A percentile compares a stretch with the other conserved stretches of the same genome.
Conservation (phyloP, 352 stramenopile species). For the Aphanomyces cochlioides region DNA sequence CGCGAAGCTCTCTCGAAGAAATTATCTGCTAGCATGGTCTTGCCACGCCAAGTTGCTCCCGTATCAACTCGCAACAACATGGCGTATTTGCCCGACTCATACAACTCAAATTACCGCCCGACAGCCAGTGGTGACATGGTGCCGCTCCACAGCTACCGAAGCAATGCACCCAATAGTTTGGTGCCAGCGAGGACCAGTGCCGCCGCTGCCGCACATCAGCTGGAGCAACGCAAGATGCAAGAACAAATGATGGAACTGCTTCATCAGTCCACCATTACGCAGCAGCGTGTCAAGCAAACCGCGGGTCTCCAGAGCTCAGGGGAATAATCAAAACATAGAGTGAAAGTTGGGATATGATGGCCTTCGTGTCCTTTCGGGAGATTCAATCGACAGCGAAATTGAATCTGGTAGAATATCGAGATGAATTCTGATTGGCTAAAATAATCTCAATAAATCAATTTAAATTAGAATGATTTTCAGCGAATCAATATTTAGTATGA, state of each 20-base stretch:
- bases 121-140: conserved; percentile 45
- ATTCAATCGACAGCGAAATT: background rate
- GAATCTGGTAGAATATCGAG: background rate
- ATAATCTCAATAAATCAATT: background rate
- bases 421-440: background rate
- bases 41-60: conserved; percentile 27
- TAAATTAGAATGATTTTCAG: no score
- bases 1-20: conserved; percentile 62
- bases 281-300: conserved; percentile 60
- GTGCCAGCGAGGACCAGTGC: conserved; percentile 13
- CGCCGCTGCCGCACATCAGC: conserved; percentile 32
- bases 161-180: background rate
- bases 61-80: background rate
- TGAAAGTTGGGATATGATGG: conserved; percentile 9
- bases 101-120: background rate
- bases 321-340: conserved; percentile 40
- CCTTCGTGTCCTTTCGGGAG: background rate
- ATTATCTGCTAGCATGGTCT: conserved; percentile 50
- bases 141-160: conserved; percentile 37
- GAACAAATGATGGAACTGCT: conserved; percentile 85
- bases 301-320: conserved; percentile 67
- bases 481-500: no score
- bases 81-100: background rate
- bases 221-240: conserved; percentile 71
- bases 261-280: conserved; percentile 76